A percentile compares a stretch with the other conserved stretches of the same genome.
Evolutionary conservation across 768 basidiomycete genomes (phyloP).

Genomic region (Megacollybia marginata): DNA sequence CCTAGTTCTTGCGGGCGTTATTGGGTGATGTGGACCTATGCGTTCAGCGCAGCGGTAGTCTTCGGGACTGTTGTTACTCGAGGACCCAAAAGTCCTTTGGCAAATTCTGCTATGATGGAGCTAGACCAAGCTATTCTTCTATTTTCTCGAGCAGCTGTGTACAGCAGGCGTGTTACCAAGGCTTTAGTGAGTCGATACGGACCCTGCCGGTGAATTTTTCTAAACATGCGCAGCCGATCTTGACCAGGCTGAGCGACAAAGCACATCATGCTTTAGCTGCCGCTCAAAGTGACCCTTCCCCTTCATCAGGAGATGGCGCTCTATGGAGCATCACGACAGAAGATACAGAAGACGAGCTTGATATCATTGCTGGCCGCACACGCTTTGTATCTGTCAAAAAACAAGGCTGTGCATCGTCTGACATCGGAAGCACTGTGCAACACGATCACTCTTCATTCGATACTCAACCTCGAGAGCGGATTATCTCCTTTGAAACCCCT

Average conservation of each 20-base stretch:
- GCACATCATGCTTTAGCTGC: conserved; percentile 48
- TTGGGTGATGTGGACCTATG: conserved; percentile 60
- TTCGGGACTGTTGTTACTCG: conserved; percentile 76
- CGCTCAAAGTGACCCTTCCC: conserved; percentile 29
- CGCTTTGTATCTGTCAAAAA: conserved; percentile 48
- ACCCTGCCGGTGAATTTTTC: background rate
- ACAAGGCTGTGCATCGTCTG: conserved; percentile 5
- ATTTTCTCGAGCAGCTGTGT: conserved; percentile 53
- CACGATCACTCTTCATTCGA: background rate
- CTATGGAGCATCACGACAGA: conserved; percentile 49
- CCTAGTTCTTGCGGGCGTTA: conserved; percentile 46
- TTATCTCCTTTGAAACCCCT: background rate
- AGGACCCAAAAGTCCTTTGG: conserved; percentile 62
- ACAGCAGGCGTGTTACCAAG: conserved; percentile 56
- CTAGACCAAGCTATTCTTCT: conserved; percentile 60
- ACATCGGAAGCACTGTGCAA: background rate
- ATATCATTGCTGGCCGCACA: conserved; percentile 63
- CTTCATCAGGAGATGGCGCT: conserved; percentile 23
- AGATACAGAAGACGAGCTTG: conserved; percentile 54
- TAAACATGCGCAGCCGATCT: conserved; percentile 37
- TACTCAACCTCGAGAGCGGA: background rate
- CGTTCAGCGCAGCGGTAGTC: conserved; percentile 53
- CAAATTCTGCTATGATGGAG: conserved; percentile 59
- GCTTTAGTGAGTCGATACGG: conserved; percentile 47
- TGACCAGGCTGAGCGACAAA: conserved; percentile 57